Evolutionary conservation across 1,284 basidiomycete species (phyloP).

Genomic region (Xanthoconium separans): DNA sequence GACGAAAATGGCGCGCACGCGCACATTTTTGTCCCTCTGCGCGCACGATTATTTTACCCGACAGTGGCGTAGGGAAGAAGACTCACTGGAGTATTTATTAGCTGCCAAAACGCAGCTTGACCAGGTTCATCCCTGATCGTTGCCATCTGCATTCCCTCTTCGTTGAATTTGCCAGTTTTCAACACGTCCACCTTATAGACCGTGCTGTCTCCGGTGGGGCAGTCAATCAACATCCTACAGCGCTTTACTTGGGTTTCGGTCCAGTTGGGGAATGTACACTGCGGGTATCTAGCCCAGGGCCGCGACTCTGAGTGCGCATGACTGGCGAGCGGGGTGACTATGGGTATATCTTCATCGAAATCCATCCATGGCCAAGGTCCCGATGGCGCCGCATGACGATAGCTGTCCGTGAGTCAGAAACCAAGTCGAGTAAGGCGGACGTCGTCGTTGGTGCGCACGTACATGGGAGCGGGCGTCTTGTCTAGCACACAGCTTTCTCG

Average conservation of each 20-base stretch:
- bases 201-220: slow-evolving; percentile 27
- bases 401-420: slow-evolving; percentile 14
- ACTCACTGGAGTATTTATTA: slow-evolving; percentile 24
- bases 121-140: slow-evolving; percentile 22
- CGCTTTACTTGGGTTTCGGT: slow-evolving; percentile 45
- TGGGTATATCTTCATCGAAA: slow-evolving; percentile 31
- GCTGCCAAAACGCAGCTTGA: slow-evolving; percentile 38
- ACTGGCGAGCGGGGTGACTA: not conserved
- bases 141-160: not conserved
- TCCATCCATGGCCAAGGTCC: slow-evolving; percentile 38
- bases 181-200: slow-evolving; percentile 45
- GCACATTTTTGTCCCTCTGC: slow-evolving; percentile 37
- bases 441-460: not conserved
- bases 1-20: slow-evolving; percentile 49
- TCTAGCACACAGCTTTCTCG: slow-evolving; percentile 4
- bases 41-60: not conserved
- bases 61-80: not conserved
- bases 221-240: slow-evolving; percentile 37
- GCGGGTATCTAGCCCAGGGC: slow-evolving; percentile 48
- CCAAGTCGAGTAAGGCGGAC: not conserved
- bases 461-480: slow-evolving; percentile 27
- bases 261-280: slow-evolving; percentile 54
- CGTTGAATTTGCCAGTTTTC: slow-evolving; percentile 37
- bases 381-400: slow-evolving; percentile 33
- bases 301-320: not conserved